A percentile compares a stretch with the other conserved stretches of the same genome.
Evolutionary conservation across 371 early-diverging fungal species (phyloP).

Genomic region (Mortierella sp.): DNA sequence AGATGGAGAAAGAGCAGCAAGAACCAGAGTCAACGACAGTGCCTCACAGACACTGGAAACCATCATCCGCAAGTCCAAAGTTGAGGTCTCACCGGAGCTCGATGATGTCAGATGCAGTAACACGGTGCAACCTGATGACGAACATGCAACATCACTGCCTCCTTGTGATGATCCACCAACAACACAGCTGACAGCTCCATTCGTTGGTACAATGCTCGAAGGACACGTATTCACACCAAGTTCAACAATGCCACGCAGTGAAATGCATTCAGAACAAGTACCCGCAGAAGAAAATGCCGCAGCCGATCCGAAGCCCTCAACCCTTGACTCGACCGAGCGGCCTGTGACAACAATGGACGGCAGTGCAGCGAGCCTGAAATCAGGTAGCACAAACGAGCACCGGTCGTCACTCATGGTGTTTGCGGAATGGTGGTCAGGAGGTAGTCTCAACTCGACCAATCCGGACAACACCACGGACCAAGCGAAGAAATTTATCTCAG

Average conservation of each 20-base stretch:
- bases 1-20: neutral
- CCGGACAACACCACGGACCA: slow-evolving; percentile 6
- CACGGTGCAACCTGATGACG: neutral
- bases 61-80: slow-evolving; percentile 37
- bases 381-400: slow-evolving; percentile 6
- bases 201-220: slow-evolving; percentile 26
- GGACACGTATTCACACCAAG: slow-evolving; percentile 11
- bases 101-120: neutral
- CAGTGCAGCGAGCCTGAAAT: neutral
- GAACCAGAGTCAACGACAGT: slow-evolving; percentile 1
- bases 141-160: too few species aligned
- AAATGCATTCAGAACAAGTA: neutral
- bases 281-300: neutral
- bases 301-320: neutral
- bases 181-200: neutral
- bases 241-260: neutral
- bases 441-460: slow-evolving; percentile 16
- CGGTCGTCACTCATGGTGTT: slow-evolving; percentile 19
- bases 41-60: slow-evolving; percentile 30
- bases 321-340: neutral
- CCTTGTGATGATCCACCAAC: neutral
- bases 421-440: slow-evolving; percentile 43
- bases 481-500: slow-evolving; percentile 15
- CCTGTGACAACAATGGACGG: neutral
- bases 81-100: neutral